Evolutionary conservation across 208 protist species (phyloP), one percentile per base, ranked within the genome.

Genomic region (Acanthamoeba castellanii): DNA sequence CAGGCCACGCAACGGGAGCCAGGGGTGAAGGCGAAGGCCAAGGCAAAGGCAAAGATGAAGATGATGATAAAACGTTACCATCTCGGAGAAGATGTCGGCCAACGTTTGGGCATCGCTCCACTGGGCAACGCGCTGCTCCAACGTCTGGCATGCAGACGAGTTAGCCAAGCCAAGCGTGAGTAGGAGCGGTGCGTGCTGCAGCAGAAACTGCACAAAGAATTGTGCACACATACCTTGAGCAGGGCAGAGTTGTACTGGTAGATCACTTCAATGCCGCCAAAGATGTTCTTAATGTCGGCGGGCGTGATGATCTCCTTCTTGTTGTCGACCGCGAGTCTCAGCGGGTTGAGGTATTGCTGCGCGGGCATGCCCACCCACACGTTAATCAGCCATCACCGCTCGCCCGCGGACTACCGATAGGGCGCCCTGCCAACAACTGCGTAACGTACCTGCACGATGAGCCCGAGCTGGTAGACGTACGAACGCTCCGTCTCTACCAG

Each of bases 241-340:
- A 87, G 78, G 52, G 18, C 47, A 6, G 78, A 87, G 52, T 87
- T 87, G 52, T 64, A 87, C 52, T 87, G 78, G 52, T 87, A 37
- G 27, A 87, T 87, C 27, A 87, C 78, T 20, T 87, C 78, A 20
- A 87, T 61, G n/a, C 78, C 78, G 52, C 78, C 50, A 61, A 87
- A 87, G 20, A 87, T 87, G 52, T 87, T 87, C 78, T 87, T 87
- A 45, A 87, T 87, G 32, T 87, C 78, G 50, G 78, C 78, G 18
- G 78, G 18, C n/a, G 78, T n/a, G 50, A 87, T 32, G 42, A 87
- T 87, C n/a, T 87, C 78, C 78, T 87, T 87, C 78, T 87, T 87
- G 42, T 87, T 55, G 2, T 87, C 78, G 5, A 87, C 25, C 32
- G 52, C 3, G 52, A 25, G 34, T 87, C 50, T 27, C 52, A 87